These are phyloP conservation scores for Moniliella sp. DNA, from an alignment of 1,284 basidiomycete species.

Conservation along the genomic window DNA sequence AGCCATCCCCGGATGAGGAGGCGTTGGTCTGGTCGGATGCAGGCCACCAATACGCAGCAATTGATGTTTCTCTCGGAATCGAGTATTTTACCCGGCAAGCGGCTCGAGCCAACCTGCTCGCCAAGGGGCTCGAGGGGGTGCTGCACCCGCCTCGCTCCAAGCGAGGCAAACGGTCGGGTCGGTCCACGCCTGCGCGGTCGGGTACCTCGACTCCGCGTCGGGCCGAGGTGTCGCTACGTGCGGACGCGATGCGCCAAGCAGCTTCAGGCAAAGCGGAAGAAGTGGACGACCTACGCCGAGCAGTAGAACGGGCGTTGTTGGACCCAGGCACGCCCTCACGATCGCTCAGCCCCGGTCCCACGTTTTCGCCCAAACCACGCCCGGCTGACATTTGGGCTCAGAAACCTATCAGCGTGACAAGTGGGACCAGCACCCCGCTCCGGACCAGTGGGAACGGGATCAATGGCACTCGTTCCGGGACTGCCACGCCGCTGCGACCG, in stretches of 20 bases:
- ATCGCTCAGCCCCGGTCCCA: too few species aligned
- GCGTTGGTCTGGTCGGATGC: conserved; percentile 18
- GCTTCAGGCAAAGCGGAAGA: neutral
- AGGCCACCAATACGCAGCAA: conserved; percentile 19
- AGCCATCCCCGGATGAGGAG: neutral
- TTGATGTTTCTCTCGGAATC: conserved; percentile 14
- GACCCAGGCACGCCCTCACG: too few species aligned
- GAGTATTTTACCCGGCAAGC: conserved; percentile 24
- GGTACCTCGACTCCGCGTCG: neutral
- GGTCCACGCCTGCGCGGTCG: neutral
- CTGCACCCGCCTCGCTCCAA: neutral
- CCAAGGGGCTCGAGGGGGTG: conserved; percentile 11
- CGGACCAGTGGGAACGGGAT: too few species aligned
- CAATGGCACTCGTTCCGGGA: neutral
- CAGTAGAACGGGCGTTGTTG: neutral
- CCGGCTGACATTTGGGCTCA: too few species aligned
- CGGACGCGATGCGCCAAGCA: neutral
- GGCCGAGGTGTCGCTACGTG: neutral
- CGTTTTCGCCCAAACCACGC: too few species aligned
- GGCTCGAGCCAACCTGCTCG: conserved; percentile 18
- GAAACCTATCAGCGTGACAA: too few species aligned
- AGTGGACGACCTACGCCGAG: neutral
- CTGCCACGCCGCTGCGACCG: neutral
- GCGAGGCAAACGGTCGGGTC: neutral
- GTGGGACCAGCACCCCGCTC: too few species aligned